phyloP scores from a whole-genome alignment of 2,329 filamentous ascomycete species.

The Fusarium solani-melongenae region DNA sequence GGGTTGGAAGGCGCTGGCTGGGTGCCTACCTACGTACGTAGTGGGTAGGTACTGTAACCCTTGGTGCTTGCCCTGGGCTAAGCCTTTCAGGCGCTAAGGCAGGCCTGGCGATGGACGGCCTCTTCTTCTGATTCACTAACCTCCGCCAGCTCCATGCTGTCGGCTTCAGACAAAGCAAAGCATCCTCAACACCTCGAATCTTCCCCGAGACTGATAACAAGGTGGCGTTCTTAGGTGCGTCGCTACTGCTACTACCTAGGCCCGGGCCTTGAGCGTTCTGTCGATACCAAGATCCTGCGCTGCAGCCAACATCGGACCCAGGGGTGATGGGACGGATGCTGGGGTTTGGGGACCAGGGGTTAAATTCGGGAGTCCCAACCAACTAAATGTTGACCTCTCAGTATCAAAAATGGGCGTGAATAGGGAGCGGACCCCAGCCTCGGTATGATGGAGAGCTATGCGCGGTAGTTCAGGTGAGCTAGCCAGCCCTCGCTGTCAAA shows the following conservation, averaged over 20 bases:
- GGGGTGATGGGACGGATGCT: background rate
- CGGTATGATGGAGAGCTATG: background rate
- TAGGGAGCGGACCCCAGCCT: background rate
- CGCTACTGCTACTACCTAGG: background rate
- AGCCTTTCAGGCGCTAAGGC: conserved; percentile 16
- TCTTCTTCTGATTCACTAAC: background rate
- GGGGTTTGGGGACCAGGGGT: conserved; percentile 2
- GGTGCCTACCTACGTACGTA: background rate
- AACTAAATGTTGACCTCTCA: background rate
- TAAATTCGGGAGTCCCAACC: background rate
- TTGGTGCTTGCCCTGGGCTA: conserved; percentile 14
- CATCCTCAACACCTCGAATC: background rate
- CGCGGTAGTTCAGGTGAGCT: conserved; percentile 8
- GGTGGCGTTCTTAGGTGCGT: conserved; percentile 9
- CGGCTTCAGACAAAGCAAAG: conserved; percentile 14
- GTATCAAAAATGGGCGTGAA: background rate
- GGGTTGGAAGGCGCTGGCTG: background rate
- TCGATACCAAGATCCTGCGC: conserved; percentile 2
- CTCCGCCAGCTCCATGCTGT: conserved; percentile 6
- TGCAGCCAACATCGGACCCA: conserved; percentile 5
- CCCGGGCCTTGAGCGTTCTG: background rate
- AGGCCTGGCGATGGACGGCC: conserved; percentile 17
- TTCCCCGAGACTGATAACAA: background rate
- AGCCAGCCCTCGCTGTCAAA: conserved; percentile 2
- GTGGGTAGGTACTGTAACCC: too few species aligned